phyloP scores from a whole-genome alignment of 257 asterid genomes.

The Ehretia macrophylla region DNA sequence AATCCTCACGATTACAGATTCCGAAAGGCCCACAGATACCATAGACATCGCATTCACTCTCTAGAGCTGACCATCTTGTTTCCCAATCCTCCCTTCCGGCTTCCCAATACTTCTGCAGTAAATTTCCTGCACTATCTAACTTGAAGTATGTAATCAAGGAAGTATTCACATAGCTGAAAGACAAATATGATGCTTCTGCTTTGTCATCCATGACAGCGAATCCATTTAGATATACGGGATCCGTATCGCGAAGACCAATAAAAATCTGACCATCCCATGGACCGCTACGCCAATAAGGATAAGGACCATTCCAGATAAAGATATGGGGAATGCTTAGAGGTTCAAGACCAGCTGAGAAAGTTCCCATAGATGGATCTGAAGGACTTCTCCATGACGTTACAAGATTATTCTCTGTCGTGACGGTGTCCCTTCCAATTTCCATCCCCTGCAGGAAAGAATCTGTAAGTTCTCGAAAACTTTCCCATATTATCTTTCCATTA shows the following conservation, averaged over 20 bases:
- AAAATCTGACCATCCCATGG: conserved; percentile 28
- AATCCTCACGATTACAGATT: conserved; percentile 18
- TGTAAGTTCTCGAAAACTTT: conserved; percentile 32
- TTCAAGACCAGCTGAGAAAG: conserved; percentile 22
- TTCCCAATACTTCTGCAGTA: conserved; percentile 17
- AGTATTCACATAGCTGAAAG: neutral
- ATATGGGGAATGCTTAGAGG: conserved; percentile 31
- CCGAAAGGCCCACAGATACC: conserved; percentile 37
- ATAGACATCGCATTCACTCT: conserved; percentile 29
- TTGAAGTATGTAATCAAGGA: neutral
- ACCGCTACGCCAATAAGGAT: conserved; percentile 31
- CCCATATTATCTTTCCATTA: conserved; percentile 28
- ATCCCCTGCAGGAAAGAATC: conserved; percentile 21
- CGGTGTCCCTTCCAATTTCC: conserved; percentile 15
- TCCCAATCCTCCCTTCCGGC: conserved; percentile 15
- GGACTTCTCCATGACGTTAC: conserved; percentile 29
- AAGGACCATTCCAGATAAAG: conserved; percentile 23
- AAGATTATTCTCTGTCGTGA: conserved; percentile 9
- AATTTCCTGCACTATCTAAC: conserved; percentile 20
- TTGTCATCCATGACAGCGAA: conserved; percentile 3
- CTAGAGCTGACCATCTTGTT: conserved; percentile 15
- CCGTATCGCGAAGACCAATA: conserved; percentile 18
- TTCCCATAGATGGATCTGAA: conserved; percentile 26
- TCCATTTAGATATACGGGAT: conserved; percentile 12
- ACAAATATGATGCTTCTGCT: conserved; percentile 4